Evolutionary conservation across 768 basidiomycete species (phyloP), one percentile per base, ranked within the genome.

Genomic region (Rhizopogon roseolus): DNA sequence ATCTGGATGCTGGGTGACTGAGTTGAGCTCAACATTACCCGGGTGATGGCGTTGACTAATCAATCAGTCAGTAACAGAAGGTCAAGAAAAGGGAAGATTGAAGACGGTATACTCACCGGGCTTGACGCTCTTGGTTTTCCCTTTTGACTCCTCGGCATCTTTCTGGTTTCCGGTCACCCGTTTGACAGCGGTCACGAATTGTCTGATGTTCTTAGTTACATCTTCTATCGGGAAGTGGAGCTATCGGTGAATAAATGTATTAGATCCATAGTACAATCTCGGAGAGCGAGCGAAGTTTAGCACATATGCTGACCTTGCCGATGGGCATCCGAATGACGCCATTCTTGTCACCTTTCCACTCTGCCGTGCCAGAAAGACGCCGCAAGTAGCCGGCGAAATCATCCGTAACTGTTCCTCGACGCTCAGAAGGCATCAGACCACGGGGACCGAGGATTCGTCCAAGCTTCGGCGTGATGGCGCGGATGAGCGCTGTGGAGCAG

Each of bases 361-460:
- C 94, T 43, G 86, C 84, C 4, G 86, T 85, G 11, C 90, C 92
- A 53, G 84, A 81, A 36, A 96, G 79, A 46, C 82, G 81, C 60
- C 82, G 78, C 53, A 99, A 84, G 58, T 89, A 95, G 11, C 84
- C 84, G 13, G 78, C 85, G 40, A 98, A 77, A 55, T 98, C 92
- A 48, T 93, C 90, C 1, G 92, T 91, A 17, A 98, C 96, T 1
- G 95, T 95, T 5, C 97, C 97, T 54, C 94, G 81, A 67, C 94
- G 85, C 57, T 88, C 91, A 6, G 90, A 89, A 10, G 97, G 97
- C 95, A 99, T 97, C 42, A 98, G 73, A 53, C 96, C 96, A 50
- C 91, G 83, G 40, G 93, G 95, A 61, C 96, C 84, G 71, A 90
- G 74, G 69, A 88, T 72, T 73, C 90, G 73, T 68, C 84, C 94